Base-by-base conservation (phyloP, 768 basidiomycete genomes). In the Tulasnella sp. region DNA sequence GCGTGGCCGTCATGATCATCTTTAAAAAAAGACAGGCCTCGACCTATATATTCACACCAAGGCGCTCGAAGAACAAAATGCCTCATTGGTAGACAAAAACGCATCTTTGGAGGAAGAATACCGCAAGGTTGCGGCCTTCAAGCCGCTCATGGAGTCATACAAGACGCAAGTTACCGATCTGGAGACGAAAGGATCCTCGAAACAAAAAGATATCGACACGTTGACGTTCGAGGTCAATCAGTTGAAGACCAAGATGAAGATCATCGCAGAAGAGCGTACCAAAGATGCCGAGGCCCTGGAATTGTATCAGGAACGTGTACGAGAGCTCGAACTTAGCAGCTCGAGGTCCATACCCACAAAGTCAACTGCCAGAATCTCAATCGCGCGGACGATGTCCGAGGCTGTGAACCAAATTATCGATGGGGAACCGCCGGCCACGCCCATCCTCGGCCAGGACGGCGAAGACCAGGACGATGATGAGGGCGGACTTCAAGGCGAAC, bases 11-110 rank as follows among this genome's bases (percentile, higher is more conserved):
- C 43, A 60, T n/a, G n/a, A n/a, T n/a, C n/a, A n/a, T n/a, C n/a
- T n/a, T n/a, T n/a, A n/a, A n/a, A n/a, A n/a, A n/a, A n/a, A n/a
- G 17, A 2, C 56, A 63, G 59, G 51, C 51, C 3, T 21, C 21
- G 27, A 22, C 45, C 11, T 21, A 31, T 25, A 22, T n/a, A 21
- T 53, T 8, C 2, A 30, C 8, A 15, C 45, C 12, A 59, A 92
- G 91, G 80, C 82, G 2, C 75, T 97, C 24, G 93, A 98, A 73
- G 87, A 84, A 65, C 91, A 99, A 72, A 97, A 98, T 65, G 84
- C 90, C 4, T 82, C 83, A 58, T 80, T 99, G 3, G 84, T 97
- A 19, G 89, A 96, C 74, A 87, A 83, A 70, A 92, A 93, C 65
- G 85, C 89, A 0, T 79, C 86, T 1, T 72, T 97, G n/a, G 92